These are phyloP conservation scores for Euptelea pleiosperma DNA, from an alignment of 164 flowering plant genomes.

Conservation along the genomic window DNA sequence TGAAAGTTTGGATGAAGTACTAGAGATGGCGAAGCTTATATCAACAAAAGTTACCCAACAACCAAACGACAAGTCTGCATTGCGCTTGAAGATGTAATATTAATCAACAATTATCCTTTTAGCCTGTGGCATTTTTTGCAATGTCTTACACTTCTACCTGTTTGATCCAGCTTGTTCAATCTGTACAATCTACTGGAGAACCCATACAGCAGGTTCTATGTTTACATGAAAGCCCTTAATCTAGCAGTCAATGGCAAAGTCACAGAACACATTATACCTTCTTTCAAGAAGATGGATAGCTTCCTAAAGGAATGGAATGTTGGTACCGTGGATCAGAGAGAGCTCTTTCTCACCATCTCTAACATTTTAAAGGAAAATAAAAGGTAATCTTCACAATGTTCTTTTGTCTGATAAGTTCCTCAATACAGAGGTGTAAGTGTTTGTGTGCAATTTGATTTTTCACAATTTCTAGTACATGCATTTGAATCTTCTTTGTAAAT, in stretches of 20 bases:
- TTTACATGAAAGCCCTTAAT: conserved; percentile 76
- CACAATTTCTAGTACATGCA: not conserved
- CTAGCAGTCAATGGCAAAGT: conserved; percentile 77
- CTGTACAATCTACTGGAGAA: conserved; percentile 82
- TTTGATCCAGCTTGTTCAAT: conserved; percentile 71
- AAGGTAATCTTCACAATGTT: conserved; percentile 45
- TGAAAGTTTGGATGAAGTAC: conserved; percentile 60
- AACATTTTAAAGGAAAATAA: conserved; percentile 72
- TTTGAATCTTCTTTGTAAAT: conserved; percentile 11
- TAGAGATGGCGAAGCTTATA: conserved; percentile 81
- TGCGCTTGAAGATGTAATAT: conserved; percentile 86
- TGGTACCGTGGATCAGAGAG: conserved; percentile 65
- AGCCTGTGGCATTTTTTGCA: too few relatives aligned
- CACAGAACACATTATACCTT: conserved; percentile 67
- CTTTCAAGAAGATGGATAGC: conserved; percentile 78
- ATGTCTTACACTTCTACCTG: conserved; percentile 10
- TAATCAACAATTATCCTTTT: too few relatives aligned
- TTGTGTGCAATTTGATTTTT: too few relatives aligned
- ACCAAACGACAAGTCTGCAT: conserved; percentile 77
- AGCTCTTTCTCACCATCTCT: conserved; percentile 66
- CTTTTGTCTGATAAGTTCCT: too few relatives aligned
- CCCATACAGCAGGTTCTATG: conserved; percentile 71
- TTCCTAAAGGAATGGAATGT: conserved; percentile 91
- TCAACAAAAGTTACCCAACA: conserved; percentile 60
- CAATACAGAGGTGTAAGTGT: too few relatives aligned